Evolutionary conservation across 495 filamentous ascomycete species (phyloP).

Genomic region (Bombardia bombarda): DNA sequence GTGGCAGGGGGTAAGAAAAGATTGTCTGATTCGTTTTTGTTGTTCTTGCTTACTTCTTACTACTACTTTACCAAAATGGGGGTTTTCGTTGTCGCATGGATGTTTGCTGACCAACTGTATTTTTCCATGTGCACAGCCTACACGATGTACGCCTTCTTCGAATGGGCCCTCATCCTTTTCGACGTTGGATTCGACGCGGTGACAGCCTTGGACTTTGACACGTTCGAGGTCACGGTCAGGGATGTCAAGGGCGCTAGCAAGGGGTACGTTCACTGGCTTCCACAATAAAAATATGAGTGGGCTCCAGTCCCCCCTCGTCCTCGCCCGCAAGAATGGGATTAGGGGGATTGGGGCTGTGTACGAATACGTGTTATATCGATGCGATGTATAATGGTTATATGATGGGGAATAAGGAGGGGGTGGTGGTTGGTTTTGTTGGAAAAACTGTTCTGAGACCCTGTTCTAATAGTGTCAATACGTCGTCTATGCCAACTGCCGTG

Average conservation of each 20-base stretch:
- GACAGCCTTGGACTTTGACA: slow-evolving; percentile 88
- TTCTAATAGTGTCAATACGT: slow-evolving; percentile 46
- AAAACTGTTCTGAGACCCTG: too few relatives aligned
- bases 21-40: not conserved
- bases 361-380: too few relatives aligned
- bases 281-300: too few relatives aligned
- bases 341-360: slow-evolving; percentile 15
- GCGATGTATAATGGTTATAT: slow-evolving; percentile 16
- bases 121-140: slow-evolving; percentile 56
- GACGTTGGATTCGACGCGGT: slow-evolving; percentile 97
- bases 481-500: slow-evolving; percentile 59
- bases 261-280: slow-evolving; percentile 99
- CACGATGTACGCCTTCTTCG: slow-evolving; percentile 97
- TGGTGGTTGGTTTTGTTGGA: too few relatives aligned
- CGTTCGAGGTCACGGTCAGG: slow-evolving; percentile 79
- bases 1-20: slow-evolving; percentile 74
- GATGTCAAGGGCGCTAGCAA: slow-evolving; percentile 87
- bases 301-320: too few relatives aligned
- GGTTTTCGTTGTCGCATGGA: too few relatives aligned
- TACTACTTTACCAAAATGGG: too few relatives aligned
- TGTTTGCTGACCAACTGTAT: slow-evolving; percentile 10
- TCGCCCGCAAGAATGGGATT: slow-evolving; percentile 16
- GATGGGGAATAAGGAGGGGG: too few relatives aligned
- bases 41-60: too few relatives aligned
- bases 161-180: slow-evolving; percentile 91